These are phyloP conservation scores for Inonotus obliquus DNA, from an alignment of 1,284 basidiomycete genomes.

Conservation along the genomic window DNA sequence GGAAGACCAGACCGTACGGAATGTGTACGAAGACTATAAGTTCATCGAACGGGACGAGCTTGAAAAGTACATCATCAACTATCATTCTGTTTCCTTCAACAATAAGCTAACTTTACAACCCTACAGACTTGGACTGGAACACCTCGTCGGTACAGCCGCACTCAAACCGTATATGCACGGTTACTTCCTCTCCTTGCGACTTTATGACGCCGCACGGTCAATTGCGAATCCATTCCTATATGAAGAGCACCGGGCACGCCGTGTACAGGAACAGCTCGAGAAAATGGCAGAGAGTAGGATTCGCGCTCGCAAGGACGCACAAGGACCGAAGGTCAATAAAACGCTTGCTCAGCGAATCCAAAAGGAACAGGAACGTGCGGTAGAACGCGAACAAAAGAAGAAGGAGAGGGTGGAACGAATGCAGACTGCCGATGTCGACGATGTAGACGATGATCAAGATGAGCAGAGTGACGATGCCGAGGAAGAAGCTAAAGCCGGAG, in stretches of 20 bases:
- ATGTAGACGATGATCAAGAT: constrained; percentile 33
- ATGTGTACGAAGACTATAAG: constrained; percentile 94
- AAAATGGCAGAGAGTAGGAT: constrained; percentile 93
- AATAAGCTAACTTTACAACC: constrained; percentile 2
- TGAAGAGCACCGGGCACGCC: constrained; percentile 86
- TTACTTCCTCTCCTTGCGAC: constrained; percentile 92
- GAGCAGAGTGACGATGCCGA: constrained; percentile 37
- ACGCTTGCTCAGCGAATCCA: constrained; percentile 84
- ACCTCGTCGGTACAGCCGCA: constrained; percentile 89
- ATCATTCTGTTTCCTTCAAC: neutral
- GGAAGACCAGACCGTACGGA: constrained; percentile 80
- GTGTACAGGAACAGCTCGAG: constrained; percentile 87
- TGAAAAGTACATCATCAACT: constrained; percentile 29
- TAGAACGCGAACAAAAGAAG: constrained; percentile 59
- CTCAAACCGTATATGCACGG: constrained; percentile 99
- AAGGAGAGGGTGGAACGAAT: constrained; percentile 45
- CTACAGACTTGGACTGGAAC: constrained; percentile 80
- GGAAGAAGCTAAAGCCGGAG: constrained; percentile 26
- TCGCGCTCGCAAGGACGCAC: constrained; percentile 63
- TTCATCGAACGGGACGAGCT: constrained; percentile 91
- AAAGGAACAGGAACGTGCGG: constrained; percentile 67
- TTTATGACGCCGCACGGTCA: constrained; percentile 94
- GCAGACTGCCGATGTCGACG: constrained; percentile 30
- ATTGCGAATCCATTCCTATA: constrained; percentile 97
- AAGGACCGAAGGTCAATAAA: constrained; percentile 85